phyloP scores from a whole-genome alignment of 176 grass and related monocot species.

The Cenchrus americanus region DNA sequence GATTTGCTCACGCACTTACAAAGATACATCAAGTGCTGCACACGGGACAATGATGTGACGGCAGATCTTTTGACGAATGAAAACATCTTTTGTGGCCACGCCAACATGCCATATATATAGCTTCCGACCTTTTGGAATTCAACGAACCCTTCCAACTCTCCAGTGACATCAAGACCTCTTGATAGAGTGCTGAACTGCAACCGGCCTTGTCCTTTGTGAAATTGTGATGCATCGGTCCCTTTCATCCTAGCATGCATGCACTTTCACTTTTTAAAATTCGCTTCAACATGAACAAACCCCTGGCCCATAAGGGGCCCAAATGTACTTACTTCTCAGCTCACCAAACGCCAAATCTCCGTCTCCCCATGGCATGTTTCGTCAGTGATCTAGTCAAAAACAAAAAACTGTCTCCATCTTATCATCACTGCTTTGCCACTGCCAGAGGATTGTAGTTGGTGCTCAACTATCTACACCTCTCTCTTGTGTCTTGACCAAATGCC shows the following conservation, averaged over 20 bases:
- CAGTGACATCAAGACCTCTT: conserved; percentile 14
- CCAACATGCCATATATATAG: too few relatives aligned
- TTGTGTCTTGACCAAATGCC: conserved; percentile 45
- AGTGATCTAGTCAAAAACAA: conserved; percentile 43
- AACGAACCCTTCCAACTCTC: background rate
- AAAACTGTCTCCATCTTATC: conserved; percentile 49
- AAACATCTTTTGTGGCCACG: conserved; percentile 25
- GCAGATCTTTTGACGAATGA: background rate
- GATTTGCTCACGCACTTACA: background rate
- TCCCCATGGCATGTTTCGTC: background rate
- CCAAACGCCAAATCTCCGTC: conserved; percentile 36
- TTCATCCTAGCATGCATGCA: conserved; percentile 21
- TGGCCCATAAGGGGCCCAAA: conserved; percentile 18
- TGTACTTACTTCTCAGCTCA: conserved; percentile 45
- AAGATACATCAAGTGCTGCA: background rate
- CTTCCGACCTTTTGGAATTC: conserved; percentile 1
- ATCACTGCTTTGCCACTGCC: conserved; percentile 33
- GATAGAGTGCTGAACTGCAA: background rate
- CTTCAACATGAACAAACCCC: background rate
- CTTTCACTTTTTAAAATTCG: conserved; percentile 32
- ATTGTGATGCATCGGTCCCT: background rate
- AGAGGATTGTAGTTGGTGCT: conserved; percentile 34
- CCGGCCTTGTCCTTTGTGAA: background rate
- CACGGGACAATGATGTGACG: conserved; percentile 11
- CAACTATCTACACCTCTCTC: conserved; percentile 18